Evolutionary conservation across 495 filamentous ascomycete species (phyloP), one percentile per base, ranked within the genome.

Genomic region (Baudoinia panamericana): DNA sequence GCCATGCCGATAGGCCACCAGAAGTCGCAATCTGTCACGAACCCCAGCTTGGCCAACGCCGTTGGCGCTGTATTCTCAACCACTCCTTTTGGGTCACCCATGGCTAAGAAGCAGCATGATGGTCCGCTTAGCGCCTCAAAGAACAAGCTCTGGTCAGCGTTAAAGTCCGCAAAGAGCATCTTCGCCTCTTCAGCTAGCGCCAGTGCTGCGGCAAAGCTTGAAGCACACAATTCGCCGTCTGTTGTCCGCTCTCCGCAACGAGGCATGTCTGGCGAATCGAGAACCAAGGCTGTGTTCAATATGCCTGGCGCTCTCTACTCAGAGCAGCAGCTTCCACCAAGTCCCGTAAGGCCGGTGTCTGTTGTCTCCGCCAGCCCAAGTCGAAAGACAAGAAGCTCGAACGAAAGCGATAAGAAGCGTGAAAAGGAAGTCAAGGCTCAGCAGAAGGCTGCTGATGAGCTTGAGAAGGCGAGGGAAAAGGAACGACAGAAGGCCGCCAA

Each of bases 81-180:
- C 5, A 83, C 80, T 8, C 79, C 83, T 4, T 64, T 67, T 17
- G 81, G 79, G 30, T 84, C 83, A 10, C 83, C 83, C 15, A 42
- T 46, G 12, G 64, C 69, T 6, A 72, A 72, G 41, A 71, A 69
- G 41, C 71, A 78, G 50, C 63, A 67, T 36, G 84, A 87, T 43
- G 86, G 79, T 31, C 82, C 84, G 5, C 57, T 93, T 20, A 93
- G 83, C 55, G 81, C 85, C 33, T 85, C 86, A 13, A 94, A 92
- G 63, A 80, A 75, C 48, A 85, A 82, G 56, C 63, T 94, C 24
- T 84, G 84, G 28, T 90, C 85, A 7, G 83, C 92, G 38, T 66
- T 94, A 46, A 83, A 84, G 56, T 80, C 79, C 25, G 85, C 85
- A 11, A 85, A 80, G 54, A 82, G 77, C 13, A 69, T 92, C 30